A percentile compares a stretch with the other conserved stretches of the same genome.
phyloP scores from a whole-genome alignment of 306 rosid genomes.

The Castanea sativa region DNA sequence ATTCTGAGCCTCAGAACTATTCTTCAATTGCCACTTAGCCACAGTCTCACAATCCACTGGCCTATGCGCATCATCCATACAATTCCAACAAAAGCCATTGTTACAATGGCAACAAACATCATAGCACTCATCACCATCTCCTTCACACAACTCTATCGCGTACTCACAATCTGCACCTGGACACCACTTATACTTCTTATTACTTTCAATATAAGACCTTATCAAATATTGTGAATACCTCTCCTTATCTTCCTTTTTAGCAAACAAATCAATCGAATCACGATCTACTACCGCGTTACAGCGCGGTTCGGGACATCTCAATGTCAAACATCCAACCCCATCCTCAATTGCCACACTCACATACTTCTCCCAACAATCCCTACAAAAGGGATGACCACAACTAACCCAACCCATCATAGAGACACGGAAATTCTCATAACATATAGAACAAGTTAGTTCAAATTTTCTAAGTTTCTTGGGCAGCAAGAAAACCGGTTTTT shows the following conservation, averaged over 20 bases:
- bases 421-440: not conserved
- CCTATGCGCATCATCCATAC: not conserved
- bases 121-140: not conserved
- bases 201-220: not conserved
- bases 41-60: too few relatives aligned
- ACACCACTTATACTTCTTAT: slow-evolving; percentile 16
- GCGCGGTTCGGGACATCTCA: not conserved
- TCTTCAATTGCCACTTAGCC: too few relatives aligned
- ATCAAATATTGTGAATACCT: not conserved
- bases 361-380: slow-evolving; percentile 4
- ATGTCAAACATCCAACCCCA: slow-evolving; percentile 1
- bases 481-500: too few relatives aligned
- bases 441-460: too few relatives aligned
- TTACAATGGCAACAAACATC: slow-evolving; percentile 16
- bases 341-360: not conserved
- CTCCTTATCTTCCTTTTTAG: not conserved
- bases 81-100: slow-evolving; percentile 19
- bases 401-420: not conserved
- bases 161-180: not conserved
- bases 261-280: not conserved
- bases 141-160: not conserved
- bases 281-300: slow-evolving; percentile 2
- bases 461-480: too few relatives aligned
- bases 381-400: slow-evolving; percentile 17
- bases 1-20: too few relatives aligned